A percentile compares a stretch with the other conserved stretches of the same genome.
These are phyloP conservation scores for Starmerella bombicola DNA, from an alignment of 805 yeast genomes.

Conservation along the genomic window DNA sequence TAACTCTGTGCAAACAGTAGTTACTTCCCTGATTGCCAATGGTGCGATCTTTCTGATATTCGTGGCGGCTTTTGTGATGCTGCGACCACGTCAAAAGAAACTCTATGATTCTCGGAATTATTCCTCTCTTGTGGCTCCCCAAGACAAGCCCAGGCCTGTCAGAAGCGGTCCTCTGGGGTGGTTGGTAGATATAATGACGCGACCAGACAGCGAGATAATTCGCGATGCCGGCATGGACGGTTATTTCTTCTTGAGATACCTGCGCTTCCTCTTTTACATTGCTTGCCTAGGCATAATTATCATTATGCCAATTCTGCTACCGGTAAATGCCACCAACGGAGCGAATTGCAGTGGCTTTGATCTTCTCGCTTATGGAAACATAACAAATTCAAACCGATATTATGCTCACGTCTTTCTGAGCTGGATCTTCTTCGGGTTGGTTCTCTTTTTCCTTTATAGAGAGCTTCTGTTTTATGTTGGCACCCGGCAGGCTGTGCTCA, in stretches of 20 bases:
- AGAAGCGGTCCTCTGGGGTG: constrained; percentile 59
- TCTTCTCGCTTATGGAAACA: constrained; percentile 65
- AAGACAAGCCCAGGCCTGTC: constrained; percentile 51
- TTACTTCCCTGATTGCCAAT: constrained; percentile 59
- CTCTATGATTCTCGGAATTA: constrained; percentile 77
- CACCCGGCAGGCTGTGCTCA: constrained; percentile 59
- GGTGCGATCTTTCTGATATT: constrained; percentile 53
- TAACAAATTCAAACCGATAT: constrained; percentile 47
- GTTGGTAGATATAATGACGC: constrained; percentile 50
- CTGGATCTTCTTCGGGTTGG: constrained; percentile 62
- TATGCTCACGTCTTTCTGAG: constrained; percentile 77
- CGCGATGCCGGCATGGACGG: constrained; percentile 92
- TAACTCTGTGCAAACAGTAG: constrained; percentile 36
- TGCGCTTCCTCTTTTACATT: constrained; percentile 42
- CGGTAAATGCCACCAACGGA: constrained; percentile 62
- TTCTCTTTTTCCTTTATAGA: constrained; percentile 64
- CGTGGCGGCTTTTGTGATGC: constrained; percentile 45
- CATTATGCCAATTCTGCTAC: constrained; percentile 59
- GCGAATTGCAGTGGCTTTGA: constrained; percentile 53
- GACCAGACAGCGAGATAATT: constrained; percentile 62
- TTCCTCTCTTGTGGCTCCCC: constrained; percentile 39
- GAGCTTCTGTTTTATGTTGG: constrained; percentile 71
- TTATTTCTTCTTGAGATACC: constrained; percentile 72
- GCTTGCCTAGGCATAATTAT: constrained; percentile 45
- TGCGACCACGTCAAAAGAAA: constrained; percentile 55